Evolutionary conservation across 163 green algal species (phyloP).

Genomic region (Chloroidium sp.): DNA sequence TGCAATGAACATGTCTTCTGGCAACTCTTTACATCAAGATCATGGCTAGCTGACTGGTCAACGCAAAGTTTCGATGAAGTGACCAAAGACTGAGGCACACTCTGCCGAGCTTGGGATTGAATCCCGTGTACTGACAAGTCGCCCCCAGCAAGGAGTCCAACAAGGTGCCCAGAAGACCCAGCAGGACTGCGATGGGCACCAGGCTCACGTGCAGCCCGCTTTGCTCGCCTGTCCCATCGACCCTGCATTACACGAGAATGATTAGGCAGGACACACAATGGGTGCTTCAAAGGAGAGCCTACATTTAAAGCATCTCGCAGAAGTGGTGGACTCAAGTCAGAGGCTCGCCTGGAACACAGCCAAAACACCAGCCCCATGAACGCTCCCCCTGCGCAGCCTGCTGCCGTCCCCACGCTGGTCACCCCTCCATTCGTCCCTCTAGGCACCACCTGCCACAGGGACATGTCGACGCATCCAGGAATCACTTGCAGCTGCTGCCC

Average conservation of each 20-base stretch:
- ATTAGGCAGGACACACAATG: too few species aligned
- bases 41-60: too few species aligned
- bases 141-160: slow-evolving; percentile 86
- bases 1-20: not conserved
- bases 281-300: too few species aligned
- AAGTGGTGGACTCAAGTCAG: not conserved
- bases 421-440: slow-evolving; percentile 71
- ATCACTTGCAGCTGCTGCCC: not conserved
- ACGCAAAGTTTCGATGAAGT: too few species aligned
- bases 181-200: slow-evolving; percentile 25
- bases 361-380: slow-evolving; percentile 69
- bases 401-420: slow-evolving; percentile 61
- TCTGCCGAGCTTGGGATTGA: not conserved
- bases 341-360: slow-evolving; percentile 18
- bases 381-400: slow-evolving; percentile 52
- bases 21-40: too few species aligned
- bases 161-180: slow-evolving; percentile 66
- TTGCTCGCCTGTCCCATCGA: too few species aligned
- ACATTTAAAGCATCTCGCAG: not conserved
- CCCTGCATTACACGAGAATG: too few species aligned
- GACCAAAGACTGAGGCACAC: too few species aligned
- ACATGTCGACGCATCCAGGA: not conserved
- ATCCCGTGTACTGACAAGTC: slow-evolving; percentile 72
- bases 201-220: not conserved
- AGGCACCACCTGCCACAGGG: slow-evolving; percentile 20